Evolutionary conservation across 73 alveolate species (phyloP), one percentile per base, ranked within the genome.

Genomic region (Symbiodinium natans): DNA sequence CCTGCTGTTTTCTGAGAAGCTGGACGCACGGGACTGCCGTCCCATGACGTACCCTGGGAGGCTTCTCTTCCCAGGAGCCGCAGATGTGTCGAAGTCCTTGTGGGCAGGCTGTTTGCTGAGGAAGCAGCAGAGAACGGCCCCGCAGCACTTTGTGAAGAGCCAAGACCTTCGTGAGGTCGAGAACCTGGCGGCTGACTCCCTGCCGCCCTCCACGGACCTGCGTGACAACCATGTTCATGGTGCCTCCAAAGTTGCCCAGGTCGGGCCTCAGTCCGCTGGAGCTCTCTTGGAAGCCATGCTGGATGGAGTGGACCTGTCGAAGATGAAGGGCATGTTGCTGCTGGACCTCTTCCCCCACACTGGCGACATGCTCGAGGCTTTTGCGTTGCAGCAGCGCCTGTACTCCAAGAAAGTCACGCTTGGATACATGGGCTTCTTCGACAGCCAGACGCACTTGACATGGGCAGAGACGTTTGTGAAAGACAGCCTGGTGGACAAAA

Each of bases 291-390:
- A 2, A 1, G 21, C n/a, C 42, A 25, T 41, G 33, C 29, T 83
- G 43, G 40, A 54, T 1, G 92, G 92, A 9, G 41, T 83, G 43
- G 11, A 31, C 80, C 54, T 7, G 54, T 46, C 3, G 6, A 29
- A 7, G 1, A 43, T 75, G 11, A 43, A 7, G 29, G 93, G 80
- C 15, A 46, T 84, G 38, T 33, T 84, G 48, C 29, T 84, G 38
- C 1, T 46, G 3, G 93, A 84, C 48, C 19, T 84, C 40, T 13
- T 10, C 34, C 46, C 48, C 13, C 1, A 15, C 31, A 33, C 46
- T 5, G 93, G 93, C 21, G 80, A 84, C 93, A 43, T 84, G 80
- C 46, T 41, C 43, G 4, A 46, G 41, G 93, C 93, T 46, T 84
- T 84, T 46, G 15, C 5, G 15, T 2, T 21, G 41, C 56, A 33